Base-by-base conservation (phyloP, 768 basidiomycete genomes). In the Termitomyces sp. region DNA sequence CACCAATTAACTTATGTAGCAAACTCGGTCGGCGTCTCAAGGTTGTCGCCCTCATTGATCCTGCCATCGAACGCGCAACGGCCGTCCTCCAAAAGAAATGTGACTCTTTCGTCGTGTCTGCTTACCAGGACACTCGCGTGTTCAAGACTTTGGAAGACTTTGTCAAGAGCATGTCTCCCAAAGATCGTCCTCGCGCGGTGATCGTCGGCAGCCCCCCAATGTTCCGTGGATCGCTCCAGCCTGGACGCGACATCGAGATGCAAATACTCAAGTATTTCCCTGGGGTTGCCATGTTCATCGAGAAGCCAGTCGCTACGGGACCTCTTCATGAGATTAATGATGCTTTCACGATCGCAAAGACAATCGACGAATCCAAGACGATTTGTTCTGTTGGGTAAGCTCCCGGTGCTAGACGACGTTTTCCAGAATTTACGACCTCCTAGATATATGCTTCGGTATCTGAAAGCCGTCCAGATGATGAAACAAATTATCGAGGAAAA, bases 21-120 rank as follows among this genome's bases (percentile, higher is more conserved):
- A 95, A 98, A 78, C 88, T 98, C 56, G 96, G 96, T 44, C 87
- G 85, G 20, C 91, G 96, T 60, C 89, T 98, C 71, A 98, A 96
- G 70, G 92, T 99, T 53, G 85, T 95, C 58, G 96, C 93, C 23
- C 77, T 99, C 54, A 87, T 99, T 66, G 96, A 99, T 70, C 96
- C 96, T 18, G 86, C 85, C 23, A 77, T 84, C 54, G 88, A 91
- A 40, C 91, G 93, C 57, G 91, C 94, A 20, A 76, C 79, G 15
- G 76, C 85, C 22, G 88, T 89, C 32, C 85, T 99, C 57, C 80
- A 87, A 67, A 88, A 91, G 75, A 98, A 98, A 78, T 84, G 91
- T 66, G 88, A 88, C 64, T 90, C 91, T 13, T 94, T 95, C 78
- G 94, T 97, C 72, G 82, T 88, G 56, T 91, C 90, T 35, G 94